Percentiles rank a stretch among this genome's conserved stretches.
Evolutionary conservation across 2,329 filamentous ascomycete genomes (phyloP).

Genomic region (Tolypocladium tundrense): DNA sequence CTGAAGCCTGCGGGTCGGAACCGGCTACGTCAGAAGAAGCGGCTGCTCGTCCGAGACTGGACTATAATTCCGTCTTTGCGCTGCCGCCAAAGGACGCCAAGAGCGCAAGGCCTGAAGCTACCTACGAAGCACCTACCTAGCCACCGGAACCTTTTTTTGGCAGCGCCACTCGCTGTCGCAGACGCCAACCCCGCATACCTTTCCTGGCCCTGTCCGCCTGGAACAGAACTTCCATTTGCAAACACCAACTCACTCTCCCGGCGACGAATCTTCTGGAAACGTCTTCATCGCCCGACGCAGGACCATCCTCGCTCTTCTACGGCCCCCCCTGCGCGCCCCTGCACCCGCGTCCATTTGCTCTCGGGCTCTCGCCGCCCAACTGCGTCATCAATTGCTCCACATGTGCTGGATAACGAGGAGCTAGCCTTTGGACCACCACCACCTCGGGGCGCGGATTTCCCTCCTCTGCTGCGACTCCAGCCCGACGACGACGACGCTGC

Average conservation of each 20-base stretch:
- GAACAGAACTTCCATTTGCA: not conserved
- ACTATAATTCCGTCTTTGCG: not conserved
- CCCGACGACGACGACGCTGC: not conserved
- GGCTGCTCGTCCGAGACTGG: not conserved
- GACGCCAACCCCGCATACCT: not conserved
- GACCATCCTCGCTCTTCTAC: not conserved
- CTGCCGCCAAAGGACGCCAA: not conserved
- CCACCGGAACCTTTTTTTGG: not conserved
- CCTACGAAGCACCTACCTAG: too few species aligned
- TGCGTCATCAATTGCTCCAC: not conserved
- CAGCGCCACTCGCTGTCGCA: not conserved
- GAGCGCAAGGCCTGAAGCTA: not conserved
- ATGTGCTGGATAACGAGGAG: constrained; percentile 1
- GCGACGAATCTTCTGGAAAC: not conserved
- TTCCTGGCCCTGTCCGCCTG: not conserved
- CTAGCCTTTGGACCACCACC: not conserved
- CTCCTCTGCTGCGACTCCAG: not conserved
- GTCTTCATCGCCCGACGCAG: not conserved
- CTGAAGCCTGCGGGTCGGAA: not conserved
- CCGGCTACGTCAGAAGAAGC: not conserved
- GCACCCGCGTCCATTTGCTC: not conserved
- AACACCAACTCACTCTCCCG: not conserved
- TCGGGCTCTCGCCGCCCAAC: not conserved
- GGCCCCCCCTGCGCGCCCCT: not conserved
- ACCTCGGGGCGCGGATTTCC: not conserved